phyloP scores from a whole-genome alignment of 805 yeast species.

The Lipomyces lipofer region DNA sequence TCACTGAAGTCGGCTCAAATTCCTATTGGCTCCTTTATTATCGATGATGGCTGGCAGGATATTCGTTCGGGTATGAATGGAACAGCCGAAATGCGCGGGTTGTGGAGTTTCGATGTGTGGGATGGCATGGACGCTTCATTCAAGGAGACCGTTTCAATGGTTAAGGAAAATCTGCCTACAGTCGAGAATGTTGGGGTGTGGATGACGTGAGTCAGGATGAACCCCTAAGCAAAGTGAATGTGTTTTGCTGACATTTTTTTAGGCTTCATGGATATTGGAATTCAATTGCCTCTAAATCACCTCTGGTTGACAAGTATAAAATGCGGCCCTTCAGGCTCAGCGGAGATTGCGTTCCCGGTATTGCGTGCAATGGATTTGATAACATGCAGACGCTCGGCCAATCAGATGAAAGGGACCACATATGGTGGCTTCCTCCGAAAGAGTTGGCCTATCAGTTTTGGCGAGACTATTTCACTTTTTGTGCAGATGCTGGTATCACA shows the following conservation, averaged over 20 bases:
- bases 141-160: background rate
- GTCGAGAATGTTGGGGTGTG: slow-evolving; percentile 9
- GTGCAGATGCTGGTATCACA: background rate
- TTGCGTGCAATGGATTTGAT: background rate
- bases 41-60: slow-evolving; percentile 13
- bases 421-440: slow-evolving; percentile 11
- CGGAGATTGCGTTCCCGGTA: background rate
- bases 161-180: background rate
- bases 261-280: background rate
- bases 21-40: slow-evolving; percentile 11
- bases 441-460: slow-evolving; percentile 3
- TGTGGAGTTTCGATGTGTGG: slow-evolving; percentile 7
- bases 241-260: background rate
- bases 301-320: background rate
- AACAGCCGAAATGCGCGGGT: background rate
- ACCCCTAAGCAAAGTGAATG: background rate
- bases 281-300: background rate
- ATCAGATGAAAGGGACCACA: slow-evolving; percentile 1
- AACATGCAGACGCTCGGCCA: background rate
- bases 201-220: background rate
- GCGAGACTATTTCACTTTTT: background rate
- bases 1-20: slow-evolving; percentile 5
- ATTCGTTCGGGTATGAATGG: slow-evolving; percentile 4
- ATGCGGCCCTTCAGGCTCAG: slow-evolving; percentile 1
- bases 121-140: slow-evolving; percentile 5